Percentiles rank a stretch among this genome's conserved stretches.
phyloP scores from a whole-genome alignment of 495 filamentous ascomycete genomes.

The Podospora fimiseda region DNA sequence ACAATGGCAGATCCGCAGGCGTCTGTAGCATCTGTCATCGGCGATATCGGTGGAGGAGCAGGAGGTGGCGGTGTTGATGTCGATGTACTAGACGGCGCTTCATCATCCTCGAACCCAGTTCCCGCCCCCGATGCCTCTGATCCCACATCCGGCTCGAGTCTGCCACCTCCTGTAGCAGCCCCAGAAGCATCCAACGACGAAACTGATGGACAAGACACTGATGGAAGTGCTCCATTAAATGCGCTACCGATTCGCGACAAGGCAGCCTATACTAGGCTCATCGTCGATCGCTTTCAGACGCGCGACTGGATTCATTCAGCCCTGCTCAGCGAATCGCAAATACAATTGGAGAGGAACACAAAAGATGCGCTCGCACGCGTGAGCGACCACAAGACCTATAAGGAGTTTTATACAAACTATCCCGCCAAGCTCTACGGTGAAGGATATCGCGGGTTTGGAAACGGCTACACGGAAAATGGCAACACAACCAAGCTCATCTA shows the following conservation, averaged over 20 bases:
- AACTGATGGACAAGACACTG: slow-evolving; percentile 13
- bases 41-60: not conserved
- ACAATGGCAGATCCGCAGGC: slow-evolving; percentile 28
- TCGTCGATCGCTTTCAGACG: slow-evolving; percentile 69
- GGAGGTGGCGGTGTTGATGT: slow-evolving; percentile 4
- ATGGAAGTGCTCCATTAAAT: not conserved
- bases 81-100: slow-evolving; percentile 6
- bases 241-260: slow-evolving; percentile 36
- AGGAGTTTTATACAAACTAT: slow-evolving; percentile 38
- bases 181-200: slow-evolving; percentile 25
- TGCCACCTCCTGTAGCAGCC: slow-evolving; percentile 27
- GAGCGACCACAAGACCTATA: slow-evolving; percentile 50
- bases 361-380: slow-evolving; percentile 33
- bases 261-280: slow-evolving; percentile 47
- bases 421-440: slow-evolving; percentile 54
- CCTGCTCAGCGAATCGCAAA: slow-evolving; percentile 45
- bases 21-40: slow-evolving; percentile 10
- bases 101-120: slow-evolving; percentile 13
- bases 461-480: slow-evolving; percentile 64
- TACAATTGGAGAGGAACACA: slow-evolving; percentile 33
- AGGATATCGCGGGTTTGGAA: slow-evolving; percentile 87
- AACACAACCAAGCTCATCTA: slow-evolving; percentile 58
- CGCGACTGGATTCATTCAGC: slow-evolving; percentile 68
- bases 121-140: slow-evolving; percentile 9
- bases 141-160: slow-evolving; percentile 20